phyloP scores from a whole-genome alignment of 2,329 filamentous ascomycete genomes.

The Pestalotiopsis sp. region DNA sequence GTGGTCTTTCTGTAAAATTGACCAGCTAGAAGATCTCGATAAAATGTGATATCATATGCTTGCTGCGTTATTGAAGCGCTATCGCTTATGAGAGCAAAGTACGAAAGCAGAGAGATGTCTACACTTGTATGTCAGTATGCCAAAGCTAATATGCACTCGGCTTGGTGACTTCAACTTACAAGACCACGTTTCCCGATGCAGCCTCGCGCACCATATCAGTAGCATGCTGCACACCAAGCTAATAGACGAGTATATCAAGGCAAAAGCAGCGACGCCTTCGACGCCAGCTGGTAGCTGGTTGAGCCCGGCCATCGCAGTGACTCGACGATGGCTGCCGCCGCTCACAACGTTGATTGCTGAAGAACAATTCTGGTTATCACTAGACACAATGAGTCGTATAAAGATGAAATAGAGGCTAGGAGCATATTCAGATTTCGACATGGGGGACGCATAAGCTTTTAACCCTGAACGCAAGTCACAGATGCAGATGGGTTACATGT shows the following conservation, averaged over 20 bases:
- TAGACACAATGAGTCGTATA: neutral
- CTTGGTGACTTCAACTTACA: conserved; percentile 19
- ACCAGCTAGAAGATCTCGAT: conserved; percentile 19
- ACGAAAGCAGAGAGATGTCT: conserved; percentile 27
- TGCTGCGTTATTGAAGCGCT: conserved; percentile 28
- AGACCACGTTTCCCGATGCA: conserved; percentile 25
- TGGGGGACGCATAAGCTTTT: conserved; percentile 7
- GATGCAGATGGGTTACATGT: neutral
- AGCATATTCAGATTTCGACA: neutral
- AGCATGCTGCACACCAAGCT: conserved; percentile 17
- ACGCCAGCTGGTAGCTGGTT: conserved; percentile 21
- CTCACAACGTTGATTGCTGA: neutral
- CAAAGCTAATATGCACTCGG: too few species aligned
- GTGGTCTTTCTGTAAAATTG: conserved; percentile 21
- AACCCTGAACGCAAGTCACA: neutral
- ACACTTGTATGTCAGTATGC: neutral
- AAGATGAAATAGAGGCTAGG: neutral
- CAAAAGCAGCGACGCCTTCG: conserved; percentile 21
- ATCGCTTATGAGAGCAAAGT: conserved; percentile 23
- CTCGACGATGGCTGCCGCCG: neutral
- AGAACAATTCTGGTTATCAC: neutral
- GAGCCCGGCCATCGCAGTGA: conserved; percentile 5
- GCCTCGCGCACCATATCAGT: conserved; percentile 27
- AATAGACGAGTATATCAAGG: conserved; percentile 18
- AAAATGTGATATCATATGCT: conserved; percentile 22